Conservation (phyloP, 352 stramenopile species). For the Elongisporangium undulatum region DNA sequence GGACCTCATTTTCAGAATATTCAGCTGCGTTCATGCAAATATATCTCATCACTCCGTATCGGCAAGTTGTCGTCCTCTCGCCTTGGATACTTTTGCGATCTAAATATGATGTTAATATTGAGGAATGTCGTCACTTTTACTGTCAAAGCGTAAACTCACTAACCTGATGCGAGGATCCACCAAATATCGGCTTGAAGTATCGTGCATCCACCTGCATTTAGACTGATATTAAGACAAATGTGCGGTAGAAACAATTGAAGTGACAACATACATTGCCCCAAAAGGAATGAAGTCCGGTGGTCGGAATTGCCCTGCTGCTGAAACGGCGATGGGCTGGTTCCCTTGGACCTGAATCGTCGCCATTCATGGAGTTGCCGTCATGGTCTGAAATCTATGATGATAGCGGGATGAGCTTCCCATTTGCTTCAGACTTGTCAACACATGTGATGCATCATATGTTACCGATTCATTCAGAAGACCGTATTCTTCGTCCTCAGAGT, state of each 20-base stretch:
- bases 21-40: neutral
- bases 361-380: constrained; percentile 12
- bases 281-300: constrained; percentile 48
- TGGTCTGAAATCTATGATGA: constrained; percentile 33
- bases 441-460: neutral
- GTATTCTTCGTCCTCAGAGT: constrained; percentile 35
- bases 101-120: too few species aligned
- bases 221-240: neutral
- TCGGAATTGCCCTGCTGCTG: constrained; percentile 15
- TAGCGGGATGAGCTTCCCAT: neutral
- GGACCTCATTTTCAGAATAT: neutral
- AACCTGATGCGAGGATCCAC: constrained; percentile 32
- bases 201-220: constrained; percentile 45
- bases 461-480: constrained; percentile 35
- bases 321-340: constrained; percentile 8
- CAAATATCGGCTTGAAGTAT: constrained; percentile 69
- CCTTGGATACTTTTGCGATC: neutral
- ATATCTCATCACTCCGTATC: neutral
- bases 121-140: too few species aligned
- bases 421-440: neutral
- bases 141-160: neutral
- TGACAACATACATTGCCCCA: constrained; percentile 47
- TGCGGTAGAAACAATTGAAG: neutral
- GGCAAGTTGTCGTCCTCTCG: neutral
- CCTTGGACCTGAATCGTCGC: constrained; percentile 17